Evolutionary conservation across 257 asterid species (phyloP), one percentile per base, ranked within the genome.

Genomic region (Cinchona pubescens): DNA sequence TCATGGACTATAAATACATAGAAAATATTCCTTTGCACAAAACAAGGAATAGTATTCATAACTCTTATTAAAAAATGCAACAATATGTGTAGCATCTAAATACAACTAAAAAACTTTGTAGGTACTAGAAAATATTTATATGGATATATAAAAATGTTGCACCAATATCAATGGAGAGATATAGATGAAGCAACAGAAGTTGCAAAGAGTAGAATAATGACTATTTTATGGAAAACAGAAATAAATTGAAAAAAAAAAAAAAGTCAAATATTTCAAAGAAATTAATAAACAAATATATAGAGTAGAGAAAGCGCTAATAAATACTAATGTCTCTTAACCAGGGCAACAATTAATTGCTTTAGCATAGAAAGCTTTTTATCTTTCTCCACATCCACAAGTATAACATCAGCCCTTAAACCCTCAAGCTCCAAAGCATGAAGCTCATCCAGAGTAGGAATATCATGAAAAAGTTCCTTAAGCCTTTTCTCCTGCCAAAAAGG

Each of bases 281-380:
- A 62, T 34, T 14, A 66, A 46, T 49, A 51, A 61, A 27, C 18
- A 5, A 51, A 38, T 9, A 40, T 40, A 43, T 13, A 40, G 77
- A 59, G n/a, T 60, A 56, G 40, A 49, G 27, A 40, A 45, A 59
- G 27, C 70, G 38, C 55, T n/a, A 69, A 43, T 76, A 49, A 74
- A 79, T 75, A 84, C 99, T 84, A 83, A 95, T 98, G 85, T 78
- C 99, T 98, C 86, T 87, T 92, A 68, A 90, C 97, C 78, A 95
- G 85, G 78, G 99, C 83, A 75, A 87, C 80, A 80, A 88, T 91
- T 78, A 92, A 85, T 84, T 90, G 98, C 82, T 90, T 91, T 64
- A 92, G 87, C 97, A 86, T 92, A 42, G 91, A 88, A 84, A 95
- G 88, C 86, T 92, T 95, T 85, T 85, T 92, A 80, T 95, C 99